Percentiles rank a stretch among this genome's conserved stretches.
These are phyloP conservation scores for Prosopis cineraria DNA, from an alignment of 306 rosid species.

Conservation along the genomic window DNA sequence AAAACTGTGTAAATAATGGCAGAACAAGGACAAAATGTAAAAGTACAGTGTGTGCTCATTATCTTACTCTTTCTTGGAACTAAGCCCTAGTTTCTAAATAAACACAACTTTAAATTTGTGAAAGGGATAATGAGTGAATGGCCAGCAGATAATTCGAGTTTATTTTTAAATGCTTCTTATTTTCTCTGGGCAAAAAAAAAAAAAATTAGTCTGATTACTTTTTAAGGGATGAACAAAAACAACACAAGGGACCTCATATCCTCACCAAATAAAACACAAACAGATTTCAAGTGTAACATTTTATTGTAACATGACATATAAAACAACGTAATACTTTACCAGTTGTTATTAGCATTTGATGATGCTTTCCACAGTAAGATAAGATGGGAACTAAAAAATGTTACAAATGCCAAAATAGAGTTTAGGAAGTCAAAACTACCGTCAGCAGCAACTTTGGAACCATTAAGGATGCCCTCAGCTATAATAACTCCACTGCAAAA, in stretches of 20 bases:
- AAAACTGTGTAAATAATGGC: not conserved
- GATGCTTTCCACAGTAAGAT: not conserved
- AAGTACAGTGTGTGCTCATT: not conserved
- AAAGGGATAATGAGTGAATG: not conserved
- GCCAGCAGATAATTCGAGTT: not conserved
- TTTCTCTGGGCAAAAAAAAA: not conserved
- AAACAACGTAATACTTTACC: not conserved
- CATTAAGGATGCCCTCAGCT: conserved; percentile 68
- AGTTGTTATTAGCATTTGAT: not conserved
- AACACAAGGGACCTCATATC: not conserved
- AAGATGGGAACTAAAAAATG: conserved; percentile 5
- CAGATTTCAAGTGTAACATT: too few relatives aligned
- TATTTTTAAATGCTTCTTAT: too few relatives aligned
- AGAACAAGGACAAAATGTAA: not conserved
- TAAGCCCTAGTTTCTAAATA: too few relatives aligned
- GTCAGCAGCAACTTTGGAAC: conserved; percentile 38
- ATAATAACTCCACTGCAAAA: conserved; percentile 86
- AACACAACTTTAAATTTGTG: not conserved
- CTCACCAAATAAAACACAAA: not conserved
- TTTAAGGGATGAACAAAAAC: not conserved
- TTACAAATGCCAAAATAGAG: not conserved
- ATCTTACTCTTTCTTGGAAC: too few relatives aligned
- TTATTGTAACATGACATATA: too few relatives aligned
- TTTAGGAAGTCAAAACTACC: conserved; percentile 51
- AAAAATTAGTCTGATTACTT: too few relatives aligned